Conservation (phyloP, 2,329 filamentous ascomycete genomes). For the Fusarium xylarioides region DNA sequence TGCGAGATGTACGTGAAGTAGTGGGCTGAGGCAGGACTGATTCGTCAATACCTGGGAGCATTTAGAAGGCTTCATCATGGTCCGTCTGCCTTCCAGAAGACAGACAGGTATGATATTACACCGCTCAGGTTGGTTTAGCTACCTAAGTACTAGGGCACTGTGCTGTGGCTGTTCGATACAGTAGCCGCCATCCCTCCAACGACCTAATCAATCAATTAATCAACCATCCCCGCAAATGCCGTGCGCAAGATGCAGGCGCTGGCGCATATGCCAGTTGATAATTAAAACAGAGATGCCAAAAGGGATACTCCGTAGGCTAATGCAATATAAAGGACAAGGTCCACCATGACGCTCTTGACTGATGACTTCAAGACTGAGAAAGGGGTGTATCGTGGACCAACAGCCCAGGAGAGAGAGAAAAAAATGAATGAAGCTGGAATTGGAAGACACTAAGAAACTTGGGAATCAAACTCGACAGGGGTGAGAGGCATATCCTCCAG, state of each 20-base stretch:
- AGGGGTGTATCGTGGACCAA: constrained; percentile 17
- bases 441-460: constrained; percentile 17
- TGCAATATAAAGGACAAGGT: constrained; percentile 3
- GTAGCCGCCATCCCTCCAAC: constrained; percentile 4
- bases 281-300: constrained; percentile 11
- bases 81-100: constrained; percentile 25
- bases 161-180: not conserved
- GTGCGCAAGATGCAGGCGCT: constrained; percentile 1
- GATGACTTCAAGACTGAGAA: constrained; percentile 6
- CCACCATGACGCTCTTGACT: constrained; percentile 30
- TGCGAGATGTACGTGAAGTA: constrained; percentile 23
- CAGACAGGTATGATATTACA: constrained; percentile 4
- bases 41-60: constrained; percentile 23
- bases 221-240: constrained; percentile 13
- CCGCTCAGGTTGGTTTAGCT: not conserved
- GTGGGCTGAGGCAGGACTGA: constrained; percentile 30
- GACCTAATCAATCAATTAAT: not conserved
- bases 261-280: constrained; percentile 25
- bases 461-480: constrained; percentile 16
- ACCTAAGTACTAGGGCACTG: not conserved
- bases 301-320: not conserved
- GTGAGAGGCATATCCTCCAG: not conserved
- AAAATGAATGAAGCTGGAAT: constrained; percentile 15
- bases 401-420: not conserved
- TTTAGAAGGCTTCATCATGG: constrained; percentile 11